These are phyloP conservation scores for Borovskyia barvae DNA, from an alignment of 208 protist genomes.

Conservation along the genomic window DNA sequence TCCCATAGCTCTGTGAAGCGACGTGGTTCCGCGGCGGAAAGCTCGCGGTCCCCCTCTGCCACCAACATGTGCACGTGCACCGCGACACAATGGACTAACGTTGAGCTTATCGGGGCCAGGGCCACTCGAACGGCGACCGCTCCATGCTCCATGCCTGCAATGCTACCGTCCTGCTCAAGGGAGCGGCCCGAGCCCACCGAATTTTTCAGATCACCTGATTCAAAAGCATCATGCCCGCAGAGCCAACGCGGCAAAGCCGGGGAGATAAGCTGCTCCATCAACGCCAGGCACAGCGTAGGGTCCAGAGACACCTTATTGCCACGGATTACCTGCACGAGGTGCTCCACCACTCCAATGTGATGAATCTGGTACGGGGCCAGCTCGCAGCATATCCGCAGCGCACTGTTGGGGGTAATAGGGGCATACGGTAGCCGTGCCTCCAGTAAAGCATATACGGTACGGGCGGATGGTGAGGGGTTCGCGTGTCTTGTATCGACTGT, in stretches of 20 bases:
- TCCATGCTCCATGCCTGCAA: not conserved
- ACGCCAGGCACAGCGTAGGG: slow-evolving; percentile 2
- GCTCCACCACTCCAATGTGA: slow-evolving; percentile 18
- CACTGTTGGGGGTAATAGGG: slow-evolving; percentile 25
- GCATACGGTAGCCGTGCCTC: slow-evolving; percentile 23
- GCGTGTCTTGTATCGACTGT: too few relatives aligned
- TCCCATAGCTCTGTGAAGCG: too few relatives aligned
- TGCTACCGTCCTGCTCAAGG: not conserved
- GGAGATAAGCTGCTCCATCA: slow-evolving; percentile 7
- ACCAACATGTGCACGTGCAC: slow-evolving; percentile 4
- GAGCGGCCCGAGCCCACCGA: too few relatives aligned
- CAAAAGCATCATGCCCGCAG: not conserved
- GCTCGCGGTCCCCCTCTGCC: too few relatives aligned
- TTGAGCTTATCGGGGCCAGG: slow-evolving; percentile 6
- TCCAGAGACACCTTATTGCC: slow-evolving; percentile 21
- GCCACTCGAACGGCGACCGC: not conserved
- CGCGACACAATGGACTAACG: slow-evolving; percentile 6
- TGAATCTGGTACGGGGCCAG: not conserved
- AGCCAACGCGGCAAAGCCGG: slow-evolving; percentile 6
- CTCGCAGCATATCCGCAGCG: slow-evolving; percentile 12
- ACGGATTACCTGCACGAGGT: slow-evolving; percentile 11
- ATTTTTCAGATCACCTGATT: not conserved
- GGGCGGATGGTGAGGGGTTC: too few relatives aligned
- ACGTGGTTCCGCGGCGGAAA: too few relatives aligned
- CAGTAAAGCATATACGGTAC: slow-evolving; percentile 14